Conservation (phyloP, 495 filamentous ascomycete genomes). For the Trypethelium eluteriae region DNA sequence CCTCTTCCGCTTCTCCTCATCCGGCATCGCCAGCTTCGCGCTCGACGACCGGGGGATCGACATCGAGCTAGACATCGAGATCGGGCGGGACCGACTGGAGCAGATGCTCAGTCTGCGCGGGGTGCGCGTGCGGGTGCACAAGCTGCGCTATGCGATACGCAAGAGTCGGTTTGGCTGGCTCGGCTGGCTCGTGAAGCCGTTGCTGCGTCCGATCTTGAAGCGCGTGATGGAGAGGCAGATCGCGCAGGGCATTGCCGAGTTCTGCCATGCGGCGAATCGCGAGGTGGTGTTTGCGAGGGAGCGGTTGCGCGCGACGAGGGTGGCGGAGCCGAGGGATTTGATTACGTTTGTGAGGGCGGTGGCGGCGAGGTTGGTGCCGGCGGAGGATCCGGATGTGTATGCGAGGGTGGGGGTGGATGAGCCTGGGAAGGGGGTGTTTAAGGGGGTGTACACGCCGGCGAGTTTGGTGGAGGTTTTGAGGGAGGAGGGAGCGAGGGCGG, state of each 20-base stretch:
- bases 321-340: slow-evolving; percentile 72
- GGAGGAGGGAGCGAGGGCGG: slow-evolving; percentile 62
- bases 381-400: slow-evolving; percentile 65
- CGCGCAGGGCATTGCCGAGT: slow-evolving; percentile 59
- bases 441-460: slow-evolving; percentile 76
- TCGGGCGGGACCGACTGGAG: slow-evolving; percentile 64
- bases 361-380: slow-evolving; percentile 60
- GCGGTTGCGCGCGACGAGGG: slow-evolving; percentile 72
- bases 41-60: slow-evolving; percentile 84
- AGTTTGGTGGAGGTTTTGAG: slow-evolving; percentile 83
- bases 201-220: slow-evolving; percentile 73
- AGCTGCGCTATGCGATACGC: slow-evolving; percentile 68
- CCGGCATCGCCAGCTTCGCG: slow-evolving; percentile 75
- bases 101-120: slow-evolving; percentile 69
- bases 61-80: slow-evolving; percentile 71
- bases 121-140: slow-evolving; percentile 76
- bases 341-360: slow-evolving; percentile 76
- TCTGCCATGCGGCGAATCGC: slow-evolving; percentile 65
- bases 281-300: slow-evolving; percentile 83
- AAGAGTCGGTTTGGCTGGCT: slow-evolving; percentile 68
- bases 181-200: slow-evolving; percentile 75
- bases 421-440: slow-evolving; percentile 62
- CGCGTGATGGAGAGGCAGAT: slow-evolving; percentile 72
- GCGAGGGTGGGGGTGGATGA: slow-evolving; percentile 57
- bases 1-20: slow-evolving; percentile 58